Percentiles rank a stretch among this genome's conserved stretches.
These are phyloP conservation scores for Salix brachista DNA, from an alignment of 345 rosid species.

Conservation along the genomic window DNA sequence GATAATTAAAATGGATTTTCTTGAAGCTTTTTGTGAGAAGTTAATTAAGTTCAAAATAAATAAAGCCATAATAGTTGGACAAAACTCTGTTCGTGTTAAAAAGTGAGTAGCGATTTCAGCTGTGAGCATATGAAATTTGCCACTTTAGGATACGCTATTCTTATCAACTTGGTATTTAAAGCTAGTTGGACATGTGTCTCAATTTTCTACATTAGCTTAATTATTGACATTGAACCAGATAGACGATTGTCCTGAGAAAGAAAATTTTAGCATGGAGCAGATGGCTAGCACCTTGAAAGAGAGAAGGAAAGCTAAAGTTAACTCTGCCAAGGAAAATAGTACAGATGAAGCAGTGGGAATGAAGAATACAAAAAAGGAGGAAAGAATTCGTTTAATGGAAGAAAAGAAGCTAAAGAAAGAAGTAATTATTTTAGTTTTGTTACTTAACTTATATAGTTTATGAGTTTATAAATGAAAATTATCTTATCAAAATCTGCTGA, in stretches of 20 bases:
- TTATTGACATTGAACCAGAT: slow-evolving; percentile 36
- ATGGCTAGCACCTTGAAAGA: slow-evolving; percentile 18
- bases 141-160: not conserved
- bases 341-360: slow-evolving; percentile 36
- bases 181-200: not conserved
- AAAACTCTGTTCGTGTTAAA: not conserved
- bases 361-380: slow-evolving; percentile 52
- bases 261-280: slow-evolving; percentile 43
- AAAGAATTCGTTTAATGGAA: slow-evolving; percentile 48
- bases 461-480: not conserved
- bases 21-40: not conserved
- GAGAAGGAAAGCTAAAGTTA: slow-evolving; percentile 17
- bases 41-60: not conserved
- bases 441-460: not conserved
- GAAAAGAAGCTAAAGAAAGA: slow-evolving; percentile 76
- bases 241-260: slow-evolving; percentile 49
- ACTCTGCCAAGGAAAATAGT: slow-evolving; percentile 27
- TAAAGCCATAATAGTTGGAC: not conserved
- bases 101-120: not conserved
- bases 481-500: slow-evolving; percentile 22
- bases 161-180: not conserved
- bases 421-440: slow-evolving; percentile 31
- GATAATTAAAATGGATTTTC: not conserved
- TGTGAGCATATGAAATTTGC: not conserved
- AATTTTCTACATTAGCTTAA: not conserved